Conservation (phyloP, 768 basidiomycete species). For the Pleurotus sapidus region DNA sequence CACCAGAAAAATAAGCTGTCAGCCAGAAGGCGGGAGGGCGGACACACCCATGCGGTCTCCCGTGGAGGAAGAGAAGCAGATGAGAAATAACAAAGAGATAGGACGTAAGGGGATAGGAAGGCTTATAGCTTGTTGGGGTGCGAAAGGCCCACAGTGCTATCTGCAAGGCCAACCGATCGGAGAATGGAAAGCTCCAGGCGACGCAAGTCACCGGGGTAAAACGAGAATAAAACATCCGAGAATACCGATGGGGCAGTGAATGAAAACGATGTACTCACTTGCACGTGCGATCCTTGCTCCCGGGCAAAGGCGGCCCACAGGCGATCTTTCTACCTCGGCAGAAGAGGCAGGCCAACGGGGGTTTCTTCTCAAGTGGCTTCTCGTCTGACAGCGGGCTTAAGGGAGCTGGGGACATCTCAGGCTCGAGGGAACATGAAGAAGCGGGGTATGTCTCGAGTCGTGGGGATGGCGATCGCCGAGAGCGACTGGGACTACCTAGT, state of each 20-base stretch:
- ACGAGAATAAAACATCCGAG: neutral
- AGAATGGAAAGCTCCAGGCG: neutral
- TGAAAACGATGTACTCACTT: conserved; percentile 43
- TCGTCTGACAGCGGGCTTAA: conserved; percentile 26
- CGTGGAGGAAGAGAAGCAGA: neutral
- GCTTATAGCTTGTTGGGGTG: neutral
- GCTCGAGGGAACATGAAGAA: neutral
- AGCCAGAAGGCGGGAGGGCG: neutral
- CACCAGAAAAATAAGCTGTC: neutral
- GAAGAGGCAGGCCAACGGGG: conserved; percentile 61
- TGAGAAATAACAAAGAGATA: neutral
- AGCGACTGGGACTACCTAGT: neutral
- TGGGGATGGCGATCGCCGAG: conserved; percentile 2
- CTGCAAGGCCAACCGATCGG: neutral
- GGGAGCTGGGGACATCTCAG: conserved; percentile 3
- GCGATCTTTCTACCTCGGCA: conserved; percentile 70
- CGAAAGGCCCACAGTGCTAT: no score
- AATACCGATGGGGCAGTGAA: neutral
- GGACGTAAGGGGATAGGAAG: neutral
- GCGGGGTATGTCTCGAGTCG: neutral
- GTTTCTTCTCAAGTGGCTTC: conserved; percentile 45
- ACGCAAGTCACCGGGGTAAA: neutral
- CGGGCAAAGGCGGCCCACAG: conserved; percentile 56
- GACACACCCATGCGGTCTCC: neutral
- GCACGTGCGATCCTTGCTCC: conserved; percentile 57